Evolutionary conservation across 108 stramenopile species (phyloP).

Genomic region (Skeletonema marinoi): DNA sequence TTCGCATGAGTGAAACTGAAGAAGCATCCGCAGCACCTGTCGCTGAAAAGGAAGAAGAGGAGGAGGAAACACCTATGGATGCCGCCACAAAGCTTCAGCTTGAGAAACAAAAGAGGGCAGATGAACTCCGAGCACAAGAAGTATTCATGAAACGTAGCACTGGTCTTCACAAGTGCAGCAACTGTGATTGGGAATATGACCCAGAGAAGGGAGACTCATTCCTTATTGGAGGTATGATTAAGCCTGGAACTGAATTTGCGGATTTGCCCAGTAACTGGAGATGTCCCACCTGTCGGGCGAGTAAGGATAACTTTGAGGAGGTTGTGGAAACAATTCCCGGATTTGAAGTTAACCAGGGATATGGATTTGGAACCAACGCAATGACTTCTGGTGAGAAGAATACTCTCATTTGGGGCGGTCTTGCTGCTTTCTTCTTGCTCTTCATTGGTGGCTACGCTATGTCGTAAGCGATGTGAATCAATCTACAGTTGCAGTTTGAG

Average conservation of each 20-base stretch:
- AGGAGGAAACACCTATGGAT: constrained; percentile 52
- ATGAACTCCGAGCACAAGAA: constrained; percentile 88
- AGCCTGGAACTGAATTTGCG: constrained; percentile 79
- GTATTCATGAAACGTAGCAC: constrained; percentile 88
- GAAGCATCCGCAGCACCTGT: constrained; percentile 21
- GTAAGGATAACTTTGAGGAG: constrained; percentile 87
- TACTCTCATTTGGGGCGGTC: constrained; percentile 87
- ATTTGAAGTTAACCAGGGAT: constrained; percentile 93
- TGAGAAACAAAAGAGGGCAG: constrained; percentile 63
- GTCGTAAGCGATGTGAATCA: constrained; percentile 35
- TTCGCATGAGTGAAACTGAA: constrained; percentile 50
- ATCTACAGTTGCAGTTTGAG: not conserved
- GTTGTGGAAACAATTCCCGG: constrained; percentile 91
- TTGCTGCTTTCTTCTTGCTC: constrained; percentile 81
- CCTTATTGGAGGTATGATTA: constrained; percentile 87
- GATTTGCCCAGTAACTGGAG: constrained; percentile 89
- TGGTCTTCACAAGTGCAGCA: constrained; percentile 83
- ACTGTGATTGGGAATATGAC: constrained; percentile 91
- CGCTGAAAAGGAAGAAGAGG: constrained; percentile 1
- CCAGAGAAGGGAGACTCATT: constrained; percentile 76
- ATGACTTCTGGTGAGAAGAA: constrained; percentile 92
- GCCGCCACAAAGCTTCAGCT: constrained; percentile 50
- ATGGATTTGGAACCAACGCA: constrained; percentile 91
- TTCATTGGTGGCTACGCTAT: constrained; percentile 85
- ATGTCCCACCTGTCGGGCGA: constrained; percentile 90